Conservation (phyloP, 331 rosid genomes). For the Saraca asoca region DNA sequence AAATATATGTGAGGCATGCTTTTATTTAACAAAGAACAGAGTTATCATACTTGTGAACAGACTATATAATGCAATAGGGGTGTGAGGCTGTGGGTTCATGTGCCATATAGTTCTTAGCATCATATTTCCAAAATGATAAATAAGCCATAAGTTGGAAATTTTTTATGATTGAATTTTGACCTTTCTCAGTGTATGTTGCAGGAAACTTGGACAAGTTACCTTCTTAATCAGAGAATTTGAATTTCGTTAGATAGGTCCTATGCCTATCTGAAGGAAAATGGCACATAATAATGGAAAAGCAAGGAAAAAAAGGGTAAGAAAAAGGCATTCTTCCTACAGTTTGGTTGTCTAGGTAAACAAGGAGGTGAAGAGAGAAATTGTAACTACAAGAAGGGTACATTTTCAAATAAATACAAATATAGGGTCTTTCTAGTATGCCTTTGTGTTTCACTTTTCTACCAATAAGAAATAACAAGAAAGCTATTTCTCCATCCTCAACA, state of each 20-base stretch:
- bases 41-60: conserved; percentile 5
- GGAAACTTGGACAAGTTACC: conserved; percentile 7
- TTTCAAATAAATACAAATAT: background rate
- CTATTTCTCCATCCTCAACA: background rate
- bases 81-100: conserved; percentile 3
- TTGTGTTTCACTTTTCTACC: background rate
- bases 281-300: background rate
- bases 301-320: conserved; percentile 10
- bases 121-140: conserved; percentile 7
- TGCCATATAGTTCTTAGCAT: background rate
- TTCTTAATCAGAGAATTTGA: conserved; percentile 28
- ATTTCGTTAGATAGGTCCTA: background rate
- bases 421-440: too few species aligned
- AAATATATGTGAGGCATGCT: conserved; percentile 30
- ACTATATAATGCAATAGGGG: background rate
- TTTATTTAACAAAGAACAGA: conserved; percentile 31
- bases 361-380: background rate
- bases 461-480: conserved; percentile 4
- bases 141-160: background rate
- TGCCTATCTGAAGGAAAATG: background rate
- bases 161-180: background rate
- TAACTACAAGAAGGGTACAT: background rate
- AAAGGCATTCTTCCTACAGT: conserved; percentile 4
- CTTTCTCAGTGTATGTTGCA: conserved; percentile 8
- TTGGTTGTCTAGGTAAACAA: conserved; percentile 3